Evolutionary conservation across 2,329 filamentous ascomycete genomes (phyloP).

Genomic region (Emmonsiellopsis sp.): DNA sequence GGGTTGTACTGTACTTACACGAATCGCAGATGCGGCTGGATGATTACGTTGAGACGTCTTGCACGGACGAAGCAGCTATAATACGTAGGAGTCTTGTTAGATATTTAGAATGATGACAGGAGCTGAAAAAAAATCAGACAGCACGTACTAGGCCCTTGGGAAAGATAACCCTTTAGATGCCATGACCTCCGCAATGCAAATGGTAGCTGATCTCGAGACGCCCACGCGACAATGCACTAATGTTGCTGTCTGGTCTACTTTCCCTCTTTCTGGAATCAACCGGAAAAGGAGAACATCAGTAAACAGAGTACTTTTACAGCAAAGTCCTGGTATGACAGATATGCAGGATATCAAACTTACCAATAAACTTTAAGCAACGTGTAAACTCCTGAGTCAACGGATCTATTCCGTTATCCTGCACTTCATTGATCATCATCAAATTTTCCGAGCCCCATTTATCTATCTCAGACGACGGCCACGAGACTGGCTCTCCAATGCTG

Average conservation of each 20-base stretch:
- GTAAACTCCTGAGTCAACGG: conserved; percentile 78
- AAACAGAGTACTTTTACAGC: neutral
- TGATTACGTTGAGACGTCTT: conserved; percentile 88
- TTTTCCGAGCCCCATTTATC: conserved; percentile 69
- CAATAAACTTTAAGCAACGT: conserved; percentile 81
- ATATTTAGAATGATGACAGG: neutral
- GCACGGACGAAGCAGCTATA: conserved; percentile 79
- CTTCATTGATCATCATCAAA: conserved; percentile 68
- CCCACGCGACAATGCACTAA: conserved; percentile 94
- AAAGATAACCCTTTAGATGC: conserved; percentile 68
- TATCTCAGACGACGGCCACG: conserved; percentile 64
- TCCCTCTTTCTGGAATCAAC: conserved; percentile 58
- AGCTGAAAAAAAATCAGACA: neutral
- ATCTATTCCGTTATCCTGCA: conserved; percentile 96
- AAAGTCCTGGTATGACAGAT: neutral
- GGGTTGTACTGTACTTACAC: conserved; percentile 43
- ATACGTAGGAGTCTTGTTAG: neutral
- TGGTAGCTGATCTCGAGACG: conserved; percentile 89
- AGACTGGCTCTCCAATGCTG: conserved; percentile 81
- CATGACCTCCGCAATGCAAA: conserved; percentile 99
- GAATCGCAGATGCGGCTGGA: conserved; percentile 91
- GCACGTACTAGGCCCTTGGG: conserved; percentile 68
- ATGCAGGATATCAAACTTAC: conserved; percentile 44
- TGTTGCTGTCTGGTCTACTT: conserved; percentile 67
- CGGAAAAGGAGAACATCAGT: neutral